These are phyloP conservation scores for Paecilomyces dactylethromorphus DNA, from an alignment of 2,329 filamentous ascomycete species.

Conservation along the genomic window DNA sequence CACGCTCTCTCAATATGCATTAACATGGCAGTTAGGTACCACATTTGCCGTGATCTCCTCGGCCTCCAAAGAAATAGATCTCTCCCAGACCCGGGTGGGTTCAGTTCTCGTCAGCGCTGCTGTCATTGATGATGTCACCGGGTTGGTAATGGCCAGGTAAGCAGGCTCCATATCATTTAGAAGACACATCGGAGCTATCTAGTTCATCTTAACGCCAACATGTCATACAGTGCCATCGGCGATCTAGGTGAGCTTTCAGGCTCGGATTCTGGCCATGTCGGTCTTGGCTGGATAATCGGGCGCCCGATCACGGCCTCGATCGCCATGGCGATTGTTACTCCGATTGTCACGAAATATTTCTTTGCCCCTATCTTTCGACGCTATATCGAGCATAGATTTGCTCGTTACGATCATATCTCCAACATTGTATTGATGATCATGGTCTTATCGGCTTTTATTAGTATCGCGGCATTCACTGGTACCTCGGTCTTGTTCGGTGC, in stretches of 20 bases:
- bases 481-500: conserved; percentile 34
- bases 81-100: conserved; percentile 38
- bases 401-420: conserved; percentile 13
- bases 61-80: conserved; percentile 27
- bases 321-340: conserved; percentile 28
- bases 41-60: conserved; percentile 13
- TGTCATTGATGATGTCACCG: conserved; percentile 42
- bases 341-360: conserved; percentile 30
- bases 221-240: not conserved
- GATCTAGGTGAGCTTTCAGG: conserved; percentile 12
- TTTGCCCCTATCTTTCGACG: conserved; percentile 32
- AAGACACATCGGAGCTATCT: not conserved
- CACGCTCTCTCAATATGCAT: not conserved
- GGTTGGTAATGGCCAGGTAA: conserved; percentile 24
- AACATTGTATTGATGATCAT: not conserved
- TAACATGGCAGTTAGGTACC: not conserved
- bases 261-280: conserved; percentile 9
- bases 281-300: conserved; percentile 32
- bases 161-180: not conserved
- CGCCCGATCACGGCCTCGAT: conserved; percentile 33
- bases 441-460: not conserved
- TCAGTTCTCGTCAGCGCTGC: conserved; percentile 42
- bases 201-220: not conserved
- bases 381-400: conserved; percentile 28
- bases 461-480: conserved; percentile 15